phyloP scores from a whole-genome alignment of 2,329 filamentous ascomycete genomes.

The Trichophaea hybrida region DNA sequence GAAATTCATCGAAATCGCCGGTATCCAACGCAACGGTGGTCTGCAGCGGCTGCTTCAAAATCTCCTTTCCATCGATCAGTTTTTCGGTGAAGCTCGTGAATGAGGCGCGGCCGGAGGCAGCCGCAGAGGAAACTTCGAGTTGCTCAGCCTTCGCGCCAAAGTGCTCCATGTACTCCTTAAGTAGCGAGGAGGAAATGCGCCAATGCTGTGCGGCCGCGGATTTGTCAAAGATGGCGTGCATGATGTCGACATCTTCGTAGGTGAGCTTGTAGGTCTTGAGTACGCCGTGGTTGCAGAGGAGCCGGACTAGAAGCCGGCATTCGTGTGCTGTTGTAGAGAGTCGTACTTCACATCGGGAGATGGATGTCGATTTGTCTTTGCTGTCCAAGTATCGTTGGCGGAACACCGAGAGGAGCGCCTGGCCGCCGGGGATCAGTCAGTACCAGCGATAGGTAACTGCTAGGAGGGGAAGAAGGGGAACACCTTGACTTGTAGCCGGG shows the following conservation, averaged over 20 bases:
- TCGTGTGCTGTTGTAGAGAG: conserved; percentile 37
- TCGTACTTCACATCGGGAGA: conserved; percentile 40
- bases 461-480: no score
- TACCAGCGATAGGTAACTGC: conserved; percentile 11
- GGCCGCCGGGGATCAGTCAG: no score
- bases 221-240: conserved; percentile 41
- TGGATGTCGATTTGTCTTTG: conserved; percentile 35
- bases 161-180: conserved; percentile 41
- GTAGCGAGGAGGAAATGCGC: conserved; percentile 35
- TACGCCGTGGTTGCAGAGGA: conserved; percentile 39
- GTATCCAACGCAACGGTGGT: conserved; percentile 40
- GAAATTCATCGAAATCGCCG: conserved; percentile 40
- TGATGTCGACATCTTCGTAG: conserved; percentile 40
- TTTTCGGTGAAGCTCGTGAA: conserved; percentile 44
- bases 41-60: conserved; percentile 40
- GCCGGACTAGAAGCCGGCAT: conserved; percentile 39
- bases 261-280: conserved; percentile 42
- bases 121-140: conserved; percentile 39
- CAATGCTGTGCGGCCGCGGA: conserved; percentile 37
- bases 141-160: conserved; percentile 42
- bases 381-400: conserved; percentile 37
- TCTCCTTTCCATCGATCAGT: conserved; percentile 39
- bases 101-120: conserved; percentile 36
- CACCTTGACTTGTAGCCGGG: conserved; percentile 37
- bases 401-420: conserved; percentile 38